Conservation (phyloP, 2,329 filamentous ascomycete species). For the Dothistroma septosporum region DNA sequence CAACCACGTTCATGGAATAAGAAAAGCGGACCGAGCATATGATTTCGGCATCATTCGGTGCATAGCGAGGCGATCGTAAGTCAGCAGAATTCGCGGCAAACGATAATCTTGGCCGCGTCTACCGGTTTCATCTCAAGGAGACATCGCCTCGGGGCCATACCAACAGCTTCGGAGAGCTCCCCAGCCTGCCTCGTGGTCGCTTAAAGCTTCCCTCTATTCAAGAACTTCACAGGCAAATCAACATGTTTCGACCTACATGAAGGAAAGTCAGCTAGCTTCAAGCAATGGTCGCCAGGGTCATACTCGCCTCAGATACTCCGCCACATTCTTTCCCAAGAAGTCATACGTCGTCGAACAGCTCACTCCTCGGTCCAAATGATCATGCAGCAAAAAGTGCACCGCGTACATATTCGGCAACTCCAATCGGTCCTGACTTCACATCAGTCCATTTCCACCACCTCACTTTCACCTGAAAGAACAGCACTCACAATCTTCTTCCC, state of each 20-base stretch:
- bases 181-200: not conserved
- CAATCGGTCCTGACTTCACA: slow-evolving; percentile 28
- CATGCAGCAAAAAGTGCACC: slow-evolving; percentile 35
- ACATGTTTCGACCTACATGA: slow-evolving; percentile 8
- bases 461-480: not conserved
- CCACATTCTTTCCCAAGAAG: slow-evolving; percentile 35
- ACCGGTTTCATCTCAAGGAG: no score
- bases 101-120: no score
- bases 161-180: no score
- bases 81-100: no score
- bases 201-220: slow-evolving; percentile 30
- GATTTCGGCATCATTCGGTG: no score
- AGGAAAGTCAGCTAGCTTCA: not conserved
- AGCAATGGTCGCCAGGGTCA: not conserved
- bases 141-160: no score
- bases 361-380: slow-evolving; percentile 34
- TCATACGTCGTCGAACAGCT: slow-evolving; percentile 32
- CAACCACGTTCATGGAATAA: no score
- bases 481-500: slow-evolving; percentile 33
- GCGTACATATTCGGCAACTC: slow-evolving; percentile 33
- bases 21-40: no score
- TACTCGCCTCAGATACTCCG: slow-evolving; percentile 31
- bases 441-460: slow-evolving; percentile 4
- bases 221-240: slow-evolving; percentile 31
- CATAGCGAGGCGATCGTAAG: no score